Evolutionary conservation across 805 yeast species (phyloP).

Genomic region (Ogataea trehaloabstinens): DNA sequence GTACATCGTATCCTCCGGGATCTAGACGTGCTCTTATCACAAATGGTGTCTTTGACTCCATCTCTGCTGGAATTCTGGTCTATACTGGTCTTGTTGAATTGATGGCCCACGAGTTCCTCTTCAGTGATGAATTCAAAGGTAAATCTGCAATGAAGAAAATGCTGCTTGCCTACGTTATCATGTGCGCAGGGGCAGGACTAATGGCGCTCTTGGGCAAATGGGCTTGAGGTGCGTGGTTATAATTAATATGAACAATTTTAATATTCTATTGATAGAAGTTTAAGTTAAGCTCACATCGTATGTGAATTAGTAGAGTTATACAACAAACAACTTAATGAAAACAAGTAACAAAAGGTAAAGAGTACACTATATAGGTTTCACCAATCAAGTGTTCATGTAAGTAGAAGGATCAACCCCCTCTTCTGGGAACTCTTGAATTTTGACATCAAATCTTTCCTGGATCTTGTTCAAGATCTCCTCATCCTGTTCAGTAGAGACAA

Average conservation of each 20-base stretch:
- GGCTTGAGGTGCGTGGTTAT: too few relatives aligned
- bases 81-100: slow-evolving; percentile 78
- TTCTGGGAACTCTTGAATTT: slow-evolving; percentile 92
- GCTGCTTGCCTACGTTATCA: slow-evolving; percentile 49
- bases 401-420: slow-evolving; percentile 98
- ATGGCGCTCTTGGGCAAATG: slow-evolving; percentile 79
- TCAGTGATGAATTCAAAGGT: slow-evolving; percentile 63
- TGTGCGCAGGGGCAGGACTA: slow-evolving; percentile 66
- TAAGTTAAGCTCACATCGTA: not conserved
- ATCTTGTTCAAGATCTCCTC: slow-evolving; percentile 87
- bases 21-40: slow-evolving; percentile 59
- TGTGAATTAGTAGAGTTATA: too few relatives aligned
- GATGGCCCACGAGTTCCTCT: slow-evolving; percentile 74
- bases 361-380: not conserved
- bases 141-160: slow-evolving; percentile 48
- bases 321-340: too few relatives aligned
- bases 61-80: slow-evolving; percentile 74
- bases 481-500: slow-evolving; percentile 82
- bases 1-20: slow-evolving; percentile 57
- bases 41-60: slow-evolving; percentile 71
- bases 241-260: not conserved
- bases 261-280: too few relatives aligned
- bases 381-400: slow-evolving; percentile 83
- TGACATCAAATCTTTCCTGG: slow-evolving; percentile 96
- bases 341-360: not conserved